Percentiles rank a stretch among this genome's conserved stretches.
Evolutionary conservation across 2,329 filamentous ascomycete species (phyloP).

Genomic region (Colletotrichum orbiculare): DNA sequence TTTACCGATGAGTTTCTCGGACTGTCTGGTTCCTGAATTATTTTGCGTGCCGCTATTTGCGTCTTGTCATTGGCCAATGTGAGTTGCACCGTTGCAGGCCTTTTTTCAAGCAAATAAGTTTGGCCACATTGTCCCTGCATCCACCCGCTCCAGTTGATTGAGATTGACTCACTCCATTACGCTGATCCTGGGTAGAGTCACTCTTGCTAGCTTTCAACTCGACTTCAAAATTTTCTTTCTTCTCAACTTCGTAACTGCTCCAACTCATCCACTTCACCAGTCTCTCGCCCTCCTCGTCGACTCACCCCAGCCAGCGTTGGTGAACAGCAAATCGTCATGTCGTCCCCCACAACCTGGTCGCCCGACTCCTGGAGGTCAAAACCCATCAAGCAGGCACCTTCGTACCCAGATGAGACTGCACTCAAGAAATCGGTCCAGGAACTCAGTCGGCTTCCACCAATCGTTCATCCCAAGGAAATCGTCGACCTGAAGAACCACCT

Average conservation of each 20-base stretch:
- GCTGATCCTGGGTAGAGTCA: slow-evolving; percentile 11
- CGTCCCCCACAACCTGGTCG: slow-evolving; percentile 55
- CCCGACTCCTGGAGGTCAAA: slow-evolving; percentile 80
- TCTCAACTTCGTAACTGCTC: not conserved
- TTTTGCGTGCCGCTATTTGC: slow-evolving; percentile 12
- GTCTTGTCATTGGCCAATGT: slow-evolving; percentile 23
- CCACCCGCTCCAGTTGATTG: slow-evolving; percentile 1
- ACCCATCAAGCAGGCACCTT: slow-evolving; percentile 81
- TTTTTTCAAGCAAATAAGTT: slow-evolving; percentile 31
- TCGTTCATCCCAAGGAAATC: slow-evolving; percentile 86
- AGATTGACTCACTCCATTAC: slow-evolving; percentile 25
- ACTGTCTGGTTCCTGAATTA: slow-evolving; percentile 31
- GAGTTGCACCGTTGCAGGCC: slow-evolving; percentile 21
- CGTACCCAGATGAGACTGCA: slow-evolving; percentile 72
- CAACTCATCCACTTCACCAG: not conserved
- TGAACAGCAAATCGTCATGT: slow-evolving; percentile 9
- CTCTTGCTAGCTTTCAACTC: not conserved
- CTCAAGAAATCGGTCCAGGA: slow-evolving; percentile 71
- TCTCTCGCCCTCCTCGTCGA: not conserved
- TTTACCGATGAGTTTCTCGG: slow-evolving; percentile 9
- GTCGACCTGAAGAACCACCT: slow-evolving; percentile 81
- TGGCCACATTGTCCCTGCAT: slow-evolving; percentile 26
- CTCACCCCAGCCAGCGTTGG: not conserved
- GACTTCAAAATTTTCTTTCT: not conserved
- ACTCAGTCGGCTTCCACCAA: slow-evolving; percentile 76